Evolutionary conservation across 129 eudicot species (phyloP).

Genomic region (Pulicaria dysenterica): DNA sequence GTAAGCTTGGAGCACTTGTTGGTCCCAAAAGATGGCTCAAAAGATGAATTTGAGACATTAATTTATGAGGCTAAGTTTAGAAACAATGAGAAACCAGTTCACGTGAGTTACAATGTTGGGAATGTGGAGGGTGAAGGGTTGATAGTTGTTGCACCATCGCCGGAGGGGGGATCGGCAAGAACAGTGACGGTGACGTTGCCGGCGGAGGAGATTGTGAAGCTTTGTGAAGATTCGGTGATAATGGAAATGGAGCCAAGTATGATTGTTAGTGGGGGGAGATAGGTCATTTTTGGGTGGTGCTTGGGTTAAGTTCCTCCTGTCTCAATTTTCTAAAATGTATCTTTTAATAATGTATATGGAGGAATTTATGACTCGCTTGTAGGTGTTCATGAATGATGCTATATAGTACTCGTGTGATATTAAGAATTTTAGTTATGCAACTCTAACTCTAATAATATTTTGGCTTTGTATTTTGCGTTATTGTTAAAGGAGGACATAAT

Average conservation of each 20-base stretch:
- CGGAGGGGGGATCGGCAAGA: constrained; percentile 52
- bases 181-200: constrained; percentile 58
- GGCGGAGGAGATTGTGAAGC: constrained; percentile 38
- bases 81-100: constrained; percentile 58
- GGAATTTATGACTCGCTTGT: background rate
- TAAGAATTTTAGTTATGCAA: too few relatives aligned
- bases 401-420: too few relatives aligned
- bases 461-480: too few relatives aligned
- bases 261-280: constrained; percentile 50
- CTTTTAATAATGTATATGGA: background rate
- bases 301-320: background rate
- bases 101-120: constrained; percentile 55
- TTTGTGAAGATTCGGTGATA: constrained; percentile 50
- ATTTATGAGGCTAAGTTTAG: constrained; percentile 51
- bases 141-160: constrained; percentile 58
- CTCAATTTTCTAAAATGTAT: background rate
- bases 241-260: constrained; percentile 49
- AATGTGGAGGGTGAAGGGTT: constrained; percentile 58
- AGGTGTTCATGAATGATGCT: too few relatives aligned
- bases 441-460: too few relatives aligned
- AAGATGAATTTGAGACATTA: constrained; percentile 27
- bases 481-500: too few relatives aligned
- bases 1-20: constrained; percentile 51
- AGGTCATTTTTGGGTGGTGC: constrained; percentile 9
- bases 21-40: constrained; percentile 13